Evolutionary conservation across 1,139 yeast genomes (phyloP), one percentile per base, ranked within the genome.

Genomic region (Blastobotrys persicus): DNA sequence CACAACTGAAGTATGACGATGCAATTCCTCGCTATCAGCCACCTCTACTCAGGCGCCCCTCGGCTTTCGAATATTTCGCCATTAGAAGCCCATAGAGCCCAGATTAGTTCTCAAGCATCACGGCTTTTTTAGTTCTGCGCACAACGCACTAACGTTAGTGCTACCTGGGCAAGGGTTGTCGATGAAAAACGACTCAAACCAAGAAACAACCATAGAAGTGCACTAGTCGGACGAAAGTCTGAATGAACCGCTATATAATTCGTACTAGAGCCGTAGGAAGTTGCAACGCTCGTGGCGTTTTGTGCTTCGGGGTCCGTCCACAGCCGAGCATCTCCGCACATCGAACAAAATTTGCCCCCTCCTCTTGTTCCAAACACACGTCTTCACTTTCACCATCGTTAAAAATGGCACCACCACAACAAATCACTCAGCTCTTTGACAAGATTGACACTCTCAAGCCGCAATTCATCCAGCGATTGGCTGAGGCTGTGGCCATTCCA

Each of bases 401-500:
- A 6, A 37, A 48, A n/a, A 43, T 39, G 51, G 35, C 46, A 17
- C 33, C 42, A 44, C 38, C 42, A 37, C 33, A 47, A 40, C 38
- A 28, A 38, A 20, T 46, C 39, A 17, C 44, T 14, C 23, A 39
- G 32, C 31, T 47, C 17, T 39, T 46, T 31, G 43, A 41, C 44
- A 61, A 61, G 44, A 59, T 69, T 50, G 64, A 63, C 50, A 59
- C 59, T 42, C 62, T 66, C 42, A 60, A 69, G 60, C 54, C 64
- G 14, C 52, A 58, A 52, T 70, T 63, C 58, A 66, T 70, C 49
- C 55, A 60, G 17, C 64, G 71, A 59, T 77, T 92, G 55, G 71
- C 81, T 44, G 75, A 83, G 50, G 97, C 97, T 11, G 91, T 94
- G 46, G 86, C 89, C 51, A 94, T 92, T 61, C 95, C 96, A 46